Evolutionary conservation across 2,329 filamentous ascomycete genomes (phyloP).

Genomic region (Pseudogymnoascus sp.): DNA sequence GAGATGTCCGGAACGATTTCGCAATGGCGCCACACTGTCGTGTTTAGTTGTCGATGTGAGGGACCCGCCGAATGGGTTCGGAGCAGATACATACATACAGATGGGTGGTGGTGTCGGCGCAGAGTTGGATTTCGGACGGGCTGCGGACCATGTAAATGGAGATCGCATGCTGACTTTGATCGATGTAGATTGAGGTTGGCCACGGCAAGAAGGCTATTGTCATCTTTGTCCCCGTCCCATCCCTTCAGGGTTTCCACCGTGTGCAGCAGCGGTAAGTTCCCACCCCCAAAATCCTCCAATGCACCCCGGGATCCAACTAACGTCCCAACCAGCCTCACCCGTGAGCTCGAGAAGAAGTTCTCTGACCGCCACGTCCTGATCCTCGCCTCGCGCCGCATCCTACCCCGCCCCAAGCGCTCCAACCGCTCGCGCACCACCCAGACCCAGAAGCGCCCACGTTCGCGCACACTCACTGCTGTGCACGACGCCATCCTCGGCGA

Average conservation of each 20-base stretch:
- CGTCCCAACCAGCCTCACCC: constrained; percentile 64
- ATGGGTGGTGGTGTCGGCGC: constrained; percentile 23
- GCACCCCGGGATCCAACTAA: neutral
- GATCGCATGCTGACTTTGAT: constrained; percentile 67
- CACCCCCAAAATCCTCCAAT: neutral
- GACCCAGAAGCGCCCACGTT: constrained; percentile 97
- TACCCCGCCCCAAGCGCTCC: constrained; percentile 97
- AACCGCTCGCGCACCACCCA: constrained; percentile 91
- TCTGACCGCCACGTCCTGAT: constrained; percentile 99
- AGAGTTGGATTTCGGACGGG: constrained; percentile 58
- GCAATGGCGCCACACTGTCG: constrained; percentile 10
- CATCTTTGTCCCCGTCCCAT: constrained; percentile 99
- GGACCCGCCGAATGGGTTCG: constrained; percentile 5
- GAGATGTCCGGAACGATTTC: constrained; percentile 10
- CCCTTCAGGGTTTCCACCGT: constrained; percentile 97
- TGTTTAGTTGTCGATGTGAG: constrained; percentile 7
- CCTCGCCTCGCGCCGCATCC: constrained; percentile 96
- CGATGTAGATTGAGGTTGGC: constrained; percentile 93
- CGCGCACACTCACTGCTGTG: constrained; percentile 94
- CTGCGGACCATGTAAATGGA: constrained; percentile 69
- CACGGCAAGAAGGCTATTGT: constrained; percentile 99
- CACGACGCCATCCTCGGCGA: constrained; percentile 97
- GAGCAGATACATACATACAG: constrained; percentile 9
- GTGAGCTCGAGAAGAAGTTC: constrained; percentile 99
- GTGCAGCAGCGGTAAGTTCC: constrained; percentile 93